Conservation (phyloP, 108 stramenopile genomes). For the Bacterosira constricta region DNA sequence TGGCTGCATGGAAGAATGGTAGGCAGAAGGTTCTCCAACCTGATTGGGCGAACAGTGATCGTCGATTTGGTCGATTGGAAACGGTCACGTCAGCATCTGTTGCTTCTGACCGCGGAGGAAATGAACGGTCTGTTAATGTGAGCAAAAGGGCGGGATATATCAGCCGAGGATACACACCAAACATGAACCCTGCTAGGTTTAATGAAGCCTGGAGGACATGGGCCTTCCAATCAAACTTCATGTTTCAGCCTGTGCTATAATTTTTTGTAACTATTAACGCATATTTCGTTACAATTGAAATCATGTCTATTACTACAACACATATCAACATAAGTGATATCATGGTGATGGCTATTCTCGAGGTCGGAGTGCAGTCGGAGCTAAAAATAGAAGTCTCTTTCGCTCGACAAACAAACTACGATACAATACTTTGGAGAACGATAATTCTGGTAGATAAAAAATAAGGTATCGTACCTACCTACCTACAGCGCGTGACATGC, state of each 20-base stretch:
- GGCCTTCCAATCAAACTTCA: constrained; percentile 30
- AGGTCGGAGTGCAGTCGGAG: no score
- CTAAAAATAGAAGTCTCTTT: no score
- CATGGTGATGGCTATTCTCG: no score
- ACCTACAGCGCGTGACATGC: no score
- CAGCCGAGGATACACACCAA: constrained; percentile 14
- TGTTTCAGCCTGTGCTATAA: constrained; percentile 38
- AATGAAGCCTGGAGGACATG: constrained; percentile 28
- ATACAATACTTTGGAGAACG: no score
- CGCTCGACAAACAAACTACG: no score
- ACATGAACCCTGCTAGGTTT: constrained; percentile 19
- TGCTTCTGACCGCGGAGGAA: constrained; percentile 38
- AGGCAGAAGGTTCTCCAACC: constrained; percentile 28
- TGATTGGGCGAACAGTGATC: constrained; percentile 16
- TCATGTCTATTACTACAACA: no score
- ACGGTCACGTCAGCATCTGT: constrained; percentile 30
- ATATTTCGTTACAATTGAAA: no score
- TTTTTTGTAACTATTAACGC: no score
- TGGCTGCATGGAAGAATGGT: constrained; percentile 8
- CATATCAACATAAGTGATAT: no score
- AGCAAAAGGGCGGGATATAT: constrained; percentile 32
- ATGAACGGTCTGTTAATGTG: constrained; percentile 36
- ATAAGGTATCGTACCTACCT: no score
- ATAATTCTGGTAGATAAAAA: no score
- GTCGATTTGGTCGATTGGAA: constrained; percentile 15